phyloP scores from a whole-genome alignment of 768 basidiomycete species.

The Lentinus brumalis region DNA sequence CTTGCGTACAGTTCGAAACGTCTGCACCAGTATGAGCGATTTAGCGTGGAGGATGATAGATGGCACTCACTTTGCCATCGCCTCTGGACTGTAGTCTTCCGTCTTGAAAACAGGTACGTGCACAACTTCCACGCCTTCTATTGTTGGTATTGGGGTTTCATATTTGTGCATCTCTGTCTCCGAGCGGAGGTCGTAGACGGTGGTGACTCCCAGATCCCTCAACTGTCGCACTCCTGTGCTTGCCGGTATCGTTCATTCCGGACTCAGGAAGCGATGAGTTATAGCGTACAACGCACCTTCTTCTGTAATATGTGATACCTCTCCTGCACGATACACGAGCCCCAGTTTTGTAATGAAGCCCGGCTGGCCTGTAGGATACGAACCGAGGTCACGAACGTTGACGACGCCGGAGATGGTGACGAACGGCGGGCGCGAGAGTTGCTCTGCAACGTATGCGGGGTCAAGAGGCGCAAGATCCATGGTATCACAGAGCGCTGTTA shows the following conservation, averaged over 20 bases:
- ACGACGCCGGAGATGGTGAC: conserved; percentile 70
- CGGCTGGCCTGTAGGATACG: conserved; percentile 47
- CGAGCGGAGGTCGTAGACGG: conserved; percentile 77
- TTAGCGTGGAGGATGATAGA: conserved; percentile 5
- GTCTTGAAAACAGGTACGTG: conserved; percentile 65
- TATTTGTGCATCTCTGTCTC: conserved; percentile 81
- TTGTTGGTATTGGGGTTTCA: conserved; percentile 59
- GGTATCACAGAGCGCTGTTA: background rate
- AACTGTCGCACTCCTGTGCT: conserved; percentile 58
- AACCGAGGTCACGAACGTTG: conserved; percentile 75
- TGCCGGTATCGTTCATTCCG: background rate
- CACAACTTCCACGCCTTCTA: conserved; percentile 63
- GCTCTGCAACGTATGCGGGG: conserved; percentile 59
- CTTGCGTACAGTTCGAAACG: conserved; percentile 76
- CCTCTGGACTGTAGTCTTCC: conserved; percentile 83
- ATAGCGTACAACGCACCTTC: conserved; percentile 48
- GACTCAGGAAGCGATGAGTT: background rate
- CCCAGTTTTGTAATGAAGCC: conserved; percentile 58
- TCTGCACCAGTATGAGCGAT: conserved; percentile 34
- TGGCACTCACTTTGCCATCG: conserved; percentile 79
- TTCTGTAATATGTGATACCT: conserved; percentile 68
- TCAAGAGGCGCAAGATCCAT: conserved; percentile 63
- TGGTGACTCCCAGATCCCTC: conserved; percentile 61
- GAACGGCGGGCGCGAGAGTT: conserved; percentile 72
- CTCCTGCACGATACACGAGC: conserved; percentile 68